phyloP scores from a whole-genome alignment of 805 yeast genomes.

The Ogataea ramenticola region DNA sequence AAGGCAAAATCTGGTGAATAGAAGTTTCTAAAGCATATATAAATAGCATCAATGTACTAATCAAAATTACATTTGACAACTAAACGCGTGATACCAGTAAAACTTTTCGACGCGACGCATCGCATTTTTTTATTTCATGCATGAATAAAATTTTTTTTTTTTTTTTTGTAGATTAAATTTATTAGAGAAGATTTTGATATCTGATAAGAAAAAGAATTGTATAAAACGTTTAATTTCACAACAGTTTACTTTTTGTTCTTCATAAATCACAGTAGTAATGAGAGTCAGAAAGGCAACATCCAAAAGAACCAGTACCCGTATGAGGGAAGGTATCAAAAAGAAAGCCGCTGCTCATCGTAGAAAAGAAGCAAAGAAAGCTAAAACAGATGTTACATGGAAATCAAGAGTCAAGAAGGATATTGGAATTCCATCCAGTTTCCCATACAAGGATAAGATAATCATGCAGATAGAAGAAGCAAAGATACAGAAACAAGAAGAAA shows the following conservation, averaged over 20 bases:
- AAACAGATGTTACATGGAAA: constrained; percentile 92
- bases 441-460: constrained; percentile 82
- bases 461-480: constrained; percentile 61
- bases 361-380: constrained; percentile 73
- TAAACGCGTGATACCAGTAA: neutral
- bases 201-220: no score
- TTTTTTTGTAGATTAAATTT: no score
- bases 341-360: constrained; percentile 89
- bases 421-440: constrained; percentile 92
- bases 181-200: no score
- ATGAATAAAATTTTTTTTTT: constrained; percentile 1
- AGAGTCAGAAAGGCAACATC: constrained; percentile 55
- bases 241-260: no score
- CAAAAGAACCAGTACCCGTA: constrained; percentile 84
- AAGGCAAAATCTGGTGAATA: neutral
- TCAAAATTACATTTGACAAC: no score
- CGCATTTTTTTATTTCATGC: neutral
- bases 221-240: no score
- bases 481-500: constrained; percentile 48
- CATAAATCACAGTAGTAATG: constrained; percentile 18
- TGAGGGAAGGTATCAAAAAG: constrained; percentile 95
- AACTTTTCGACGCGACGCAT: neutral
- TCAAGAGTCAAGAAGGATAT: constrained; percentile 79
- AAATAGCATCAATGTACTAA: no score
- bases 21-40: neutral